Evolutionary conservation across 1,139 yeast species (phyloP).

Genomic region (Zygosaccharomyces sapae): DNA sequence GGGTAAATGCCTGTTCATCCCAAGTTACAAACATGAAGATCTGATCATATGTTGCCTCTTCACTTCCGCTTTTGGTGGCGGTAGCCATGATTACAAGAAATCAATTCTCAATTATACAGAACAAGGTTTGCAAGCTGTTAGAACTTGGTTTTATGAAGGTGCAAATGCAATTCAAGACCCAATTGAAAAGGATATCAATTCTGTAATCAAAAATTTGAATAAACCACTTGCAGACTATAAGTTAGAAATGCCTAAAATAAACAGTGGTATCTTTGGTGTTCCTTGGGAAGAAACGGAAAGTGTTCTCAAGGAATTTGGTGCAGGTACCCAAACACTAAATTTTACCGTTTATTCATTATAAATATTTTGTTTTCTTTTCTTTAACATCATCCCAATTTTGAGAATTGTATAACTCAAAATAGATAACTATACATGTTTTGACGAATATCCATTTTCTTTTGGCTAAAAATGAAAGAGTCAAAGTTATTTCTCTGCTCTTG

Average conservation of each 20-base stretch:
- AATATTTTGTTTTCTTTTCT: conserved; percentile 2
- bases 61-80: conserved; percentile 28
- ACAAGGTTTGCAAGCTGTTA: conserved; percentile 18
- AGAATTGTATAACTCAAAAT: background rate
- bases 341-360: conserved; percentile 8
- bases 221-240: conserved; percentile 18
- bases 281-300: conserved; percentile 71
- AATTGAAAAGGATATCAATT: conserved; percentile 9
- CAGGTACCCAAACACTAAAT: conserved; percentile 1
- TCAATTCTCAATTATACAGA: conserved; percentile 24
- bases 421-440: background rate
- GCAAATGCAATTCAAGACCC: conserved; percentile 7
- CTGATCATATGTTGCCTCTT: conserved; percentile 29
- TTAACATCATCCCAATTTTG: background rate
- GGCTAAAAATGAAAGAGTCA: background rate
- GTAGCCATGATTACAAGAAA: conserved; percentile 16
- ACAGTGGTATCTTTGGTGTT: conserved; percentile 73
- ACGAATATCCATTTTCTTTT: background rate
- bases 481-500: conserved; percentile 9
- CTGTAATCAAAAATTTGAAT: conserved; percentile 4
- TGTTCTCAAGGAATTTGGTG: conserved; percentile 36
- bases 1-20: conserved; percentile 28
- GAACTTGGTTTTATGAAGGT: conserved; percentile 3
- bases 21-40: conserved; percentile 21
- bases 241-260: conserved; percentile 69